Conservation (phyloP, 2,329 filamentous ascomycete species). For the Amesomyces nigricolor region DNA sequence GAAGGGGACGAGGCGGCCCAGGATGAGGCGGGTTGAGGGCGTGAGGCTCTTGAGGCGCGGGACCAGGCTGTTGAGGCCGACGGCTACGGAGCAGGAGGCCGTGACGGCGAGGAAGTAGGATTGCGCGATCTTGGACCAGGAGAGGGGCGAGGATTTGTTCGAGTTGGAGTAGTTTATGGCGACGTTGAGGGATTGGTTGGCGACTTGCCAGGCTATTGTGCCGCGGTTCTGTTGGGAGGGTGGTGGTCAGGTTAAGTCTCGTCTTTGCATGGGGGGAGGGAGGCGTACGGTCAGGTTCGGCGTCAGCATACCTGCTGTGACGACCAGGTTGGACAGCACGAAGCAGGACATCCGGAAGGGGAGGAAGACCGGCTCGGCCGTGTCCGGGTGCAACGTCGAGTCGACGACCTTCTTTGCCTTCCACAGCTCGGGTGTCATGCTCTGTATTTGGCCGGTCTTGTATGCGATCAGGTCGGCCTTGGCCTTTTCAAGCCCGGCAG, state of each 20-base stretch:
- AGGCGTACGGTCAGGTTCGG: conserved; percentile 66
- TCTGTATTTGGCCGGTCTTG: conserved; percentile 71
- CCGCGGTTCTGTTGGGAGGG: conserved; percentile 57
- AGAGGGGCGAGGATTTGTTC: conserved; percentile 92
- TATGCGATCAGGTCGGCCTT: conserved; percentile 78
- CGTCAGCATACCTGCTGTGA: conserved; percentile 95
- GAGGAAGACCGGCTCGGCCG: conserved; percentile 82
- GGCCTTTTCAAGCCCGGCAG: conserved; percentile 73
- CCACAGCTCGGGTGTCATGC: conserved; percentile 91
- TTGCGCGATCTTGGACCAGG: conserved; percentile 71
- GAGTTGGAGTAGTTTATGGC: conserved; percentile 97
- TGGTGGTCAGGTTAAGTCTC: neutral
- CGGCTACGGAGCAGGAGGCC: conserved; percentile 87
- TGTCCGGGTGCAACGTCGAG: conserved; percentile 93
- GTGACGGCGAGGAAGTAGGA: conserved; percentile 90
- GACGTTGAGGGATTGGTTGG: conserved; percentile 96
- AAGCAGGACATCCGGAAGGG: conserved; percentile 98
- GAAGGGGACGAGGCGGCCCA: conserved; percentile 88
- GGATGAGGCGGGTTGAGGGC: conserved; percentile 67
- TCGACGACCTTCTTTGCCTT: conserved; percentile 95
- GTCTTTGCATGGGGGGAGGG: neutral
- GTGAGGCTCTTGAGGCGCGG: conserved; percentile 73
- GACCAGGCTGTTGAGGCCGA: conserved; percentile 86
- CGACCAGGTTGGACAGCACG: conserved; percentile 85
- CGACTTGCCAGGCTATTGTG: conserved; percentile 88